Percentiles rank a stretch among this genome's conserved stretches.
These are phyloP conservation scores for Chlamydomonas sp. DNA, from an alignment of 139 green algal genomes.

Conservation along the genomic window DNA sequence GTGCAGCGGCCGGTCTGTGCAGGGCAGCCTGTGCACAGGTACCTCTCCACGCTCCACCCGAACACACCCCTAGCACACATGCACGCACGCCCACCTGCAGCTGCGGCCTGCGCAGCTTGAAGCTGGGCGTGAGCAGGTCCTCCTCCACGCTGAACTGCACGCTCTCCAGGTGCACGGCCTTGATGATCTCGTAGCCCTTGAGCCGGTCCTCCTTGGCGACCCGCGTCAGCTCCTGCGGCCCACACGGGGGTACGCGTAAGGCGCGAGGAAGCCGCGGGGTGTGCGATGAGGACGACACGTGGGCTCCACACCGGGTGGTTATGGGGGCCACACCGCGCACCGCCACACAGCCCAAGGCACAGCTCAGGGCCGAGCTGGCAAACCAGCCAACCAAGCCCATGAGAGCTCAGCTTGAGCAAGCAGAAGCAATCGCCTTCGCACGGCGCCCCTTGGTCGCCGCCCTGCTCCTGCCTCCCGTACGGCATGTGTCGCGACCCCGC, in stretches of 20 bases:
- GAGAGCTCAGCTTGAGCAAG: background rate
- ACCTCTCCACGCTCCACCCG: too few species aligned
- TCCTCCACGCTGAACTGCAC: slow-evolving; percentile 78
- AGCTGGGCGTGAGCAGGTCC: slow-evolving; percentile 82
- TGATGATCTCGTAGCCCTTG: slow-evolving; percentile 89
- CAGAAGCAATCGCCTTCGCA: too few species aligned
- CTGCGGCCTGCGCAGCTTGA: slow-evolving; percentile 74
- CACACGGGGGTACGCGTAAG: background rate
- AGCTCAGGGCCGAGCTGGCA: background rate
- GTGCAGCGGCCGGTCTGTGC: background rate
- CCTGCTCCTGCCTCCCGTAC: too few species aligned
- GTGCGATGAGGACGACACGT: too few species aligned
- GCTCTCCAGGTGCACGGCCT: slow-evolving; percentile 70
- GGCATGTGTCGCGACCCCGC: too few species aligned
- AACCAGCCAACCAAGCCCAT: background rate
- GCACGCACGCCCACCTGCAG: slow-evolving; percentile 45
- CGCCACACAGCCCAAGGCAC: background rate
- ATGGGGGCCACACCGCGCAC: background rate
- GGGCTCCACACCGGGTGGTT: too few species aligned
- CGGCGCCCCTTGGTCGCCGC: too few species aligned
- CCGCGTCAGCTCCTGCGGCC: slow-evolving; percentile 49
- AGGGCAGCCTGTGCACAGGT: background rate
- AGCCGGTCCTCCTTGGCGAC: slow-evolving; percentile 89
- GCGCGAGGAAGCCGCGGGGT: background rate
- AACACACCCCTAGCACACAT: too few species aligned